Base-by-base conservation (phyloP, 1,284 basidiomycete species). In the Laetiporus sulphureus region DNA sequence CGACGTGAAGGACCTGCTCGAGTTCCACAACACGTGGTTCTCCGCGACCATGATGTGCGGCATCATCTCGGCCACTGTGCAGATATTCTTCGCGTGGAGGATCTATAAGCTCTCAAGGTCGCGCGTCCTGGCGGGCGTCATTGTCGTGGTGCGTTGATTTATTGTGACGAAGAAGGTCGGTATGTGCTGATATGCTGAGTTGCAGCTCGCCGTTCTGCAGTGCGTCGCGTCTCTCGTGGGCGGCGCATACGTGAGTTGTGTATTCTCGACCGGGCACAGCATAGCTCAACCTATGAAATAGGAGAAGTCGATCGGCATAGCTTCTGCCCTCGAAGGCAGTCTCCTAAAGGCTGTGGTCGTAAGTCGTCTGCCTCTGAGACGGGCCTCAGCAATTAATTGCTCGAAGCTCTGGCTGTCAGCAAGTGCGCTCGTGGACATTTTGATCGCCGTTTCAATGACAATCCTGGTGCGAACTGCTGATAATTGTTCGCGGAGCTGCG, bases 21-120 rank as follows among this genome's bases (percentile, higher is more conserved):
- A 38, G 8, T 47, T 50, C 25, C 41, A 49, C 33, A 45, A 43
- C 25, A 35, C 40, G 2, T 55, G 53, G 53, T 45, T 55, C 40
- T 50, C 50, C 42, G 44, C 48, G 20, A 38, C 47, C 5, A 40
- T 55, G 13, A 45, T 55, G 41, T 45, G 41, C 27, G 44, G 39
- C 2, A 18, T 55, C 4, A 40, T 52, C 15, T 45, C 50, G 11
- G 37, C 23, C 8, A 43, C 32, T 21, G 50, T 54, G 10, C 52
- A 53, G 30, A 12, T 37, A 13, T 52, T 38, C 34, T 55, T 46
- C 23, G 42, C 44, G 19, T 46, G 52, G 41, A 29, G 52, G 3
- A 50, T 55, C 13, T 51, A 25, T 23, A 36, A 46, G 7, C 41
- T 55, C 10, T 29, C 45, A 13, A 33, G 35, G 22, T 53, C 49